These are phyloP conservation scores for Penicillium sp. DNA, from an alignment of 2,329 filamentous ascomycete genomes.

Conservation along the genomic window DNA sequence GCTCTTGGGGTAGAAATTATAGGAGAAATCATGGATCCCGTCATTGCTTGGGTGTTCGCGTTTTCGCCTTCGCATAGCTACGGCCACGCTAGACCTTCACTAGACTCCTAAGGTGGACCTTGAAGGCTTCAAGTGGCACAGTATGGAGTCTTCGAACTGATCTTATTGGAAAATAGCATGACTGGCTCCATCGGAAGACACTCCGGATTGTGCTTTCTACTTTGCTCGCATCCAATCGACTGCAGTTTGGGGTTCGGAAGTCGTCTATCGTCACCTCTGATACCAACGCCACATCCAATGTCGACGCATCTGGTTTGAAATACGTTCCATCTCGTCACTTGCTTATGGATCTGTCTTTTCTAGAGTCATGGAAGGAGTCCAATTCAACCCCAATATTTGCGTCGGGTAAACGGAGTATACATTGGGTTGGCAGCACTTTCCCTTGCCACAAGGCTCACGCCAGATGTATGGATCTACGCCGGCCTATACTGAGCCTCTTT, in stretches of 20 bases:
- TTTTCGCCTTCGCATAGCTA: constrained; percentile 1
- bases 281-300: background rate
- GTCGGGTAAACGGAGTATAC: too few relatives aligned
- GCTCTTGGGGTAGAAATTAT: background rate
- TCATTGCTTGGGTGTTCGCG: background rate
- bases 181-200: constrained; percentile 7
- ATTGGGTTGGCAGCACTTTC: too few relatives aligned
- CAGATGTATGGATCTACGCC: too few relatives aligned
- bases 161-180: constrained; percentile 1
- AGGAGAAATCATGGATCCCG: background rate
- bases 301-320: too few relatives aligned
- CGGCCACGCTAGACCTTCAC: constrained; percentile 3
- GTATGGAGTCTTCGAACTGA: constrained; percentile 8
- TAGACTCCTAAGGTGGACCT: background rate
- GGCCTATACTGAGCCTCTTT: too few relatives aligned
- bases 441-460: too few relatives aligned
- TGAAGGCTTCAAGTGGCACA: constrained; percentile 6
- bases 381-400: too few relatives aligned
- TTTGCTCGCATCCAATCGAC: background rate
- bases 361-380: too few relatives aligned
- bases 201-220: background rate
- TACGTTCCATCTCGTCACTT: too few relatives aligned
- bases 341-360: too few relatives aligned
- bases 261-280: background rate
- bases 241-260: background rate